These are phyloP conservation scores for Colletotrichum nymphaeae DNA, from an alignment of 2,329 filamentous ascomycete species.

Conservation along the genomic window DNA sequence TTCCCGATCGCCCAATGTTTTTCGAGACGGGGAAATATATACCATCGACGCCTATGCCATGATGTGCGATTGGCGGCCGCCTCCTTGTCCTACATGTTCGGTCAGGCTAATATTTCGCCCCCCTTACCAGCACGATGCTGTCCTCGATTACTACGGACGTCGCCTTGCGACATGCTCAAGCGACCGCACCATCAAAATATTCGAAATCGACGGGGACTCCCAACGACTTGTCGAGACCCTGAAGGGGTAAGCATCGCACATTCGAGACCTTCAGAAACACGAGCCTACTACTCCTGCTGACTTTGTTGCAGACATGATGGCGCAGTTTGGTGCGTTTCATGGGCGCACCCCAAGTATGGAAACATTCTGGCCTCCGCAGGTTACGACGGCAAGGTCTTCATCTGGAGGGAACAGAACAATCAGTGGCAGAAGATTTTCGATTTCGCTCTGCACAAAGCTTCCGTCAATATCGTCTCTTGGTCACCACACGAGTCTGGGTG, in stretches of 20 bases:
- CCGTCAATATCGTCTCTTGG: conserved; percentile 97
- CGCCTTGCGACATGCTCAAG: conserved; percentile 97
- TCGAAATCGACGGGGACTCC: conserved; percentile 93
- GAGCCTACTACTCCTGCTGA: background rate
- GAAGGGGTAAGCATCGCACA: conserved; percentile 76
- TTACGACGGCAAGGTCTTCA: conserved; percentile 98
- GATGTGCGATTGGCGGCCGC: background rate
- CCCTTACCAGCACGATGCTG: conserved; percentile 86
- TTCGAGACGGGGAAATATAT: background rate
- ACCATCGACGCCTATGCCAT: background rate
- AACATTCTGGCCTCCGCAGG: conserved; percentile 95
- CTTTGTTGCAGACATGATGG: conserved; percentile 81
- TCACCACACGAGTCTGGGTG: conserved; percentile 97
- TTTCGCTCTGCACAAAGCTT: conserved; percentile 92
- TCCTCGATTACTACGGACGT: conserved; percentile 97
- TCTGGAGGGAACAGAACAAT: conserved; percentile 90
- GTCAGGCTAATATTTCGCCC: background rate
- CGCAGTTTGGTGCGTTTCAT: conserved; percentile 96
- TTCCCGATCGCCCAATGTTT: background rate
- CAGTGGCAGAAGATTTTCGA: conserved; percentile 91
- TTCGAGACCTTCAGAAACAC: background rate
- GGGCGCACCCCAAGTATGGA: conserved; percentile 98
- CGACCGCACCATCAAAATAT: conserved; percentile 99
- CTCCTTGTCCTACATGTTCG: background rate
- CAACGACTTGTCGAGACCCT: conserved; percentile 92